Evolutionary conservation across 2,329 filamentous ascomycete genomes (phyloP), one percentile per base, ranked within the genome.

Genomic region (Shiraia bambusicola): DNA sequence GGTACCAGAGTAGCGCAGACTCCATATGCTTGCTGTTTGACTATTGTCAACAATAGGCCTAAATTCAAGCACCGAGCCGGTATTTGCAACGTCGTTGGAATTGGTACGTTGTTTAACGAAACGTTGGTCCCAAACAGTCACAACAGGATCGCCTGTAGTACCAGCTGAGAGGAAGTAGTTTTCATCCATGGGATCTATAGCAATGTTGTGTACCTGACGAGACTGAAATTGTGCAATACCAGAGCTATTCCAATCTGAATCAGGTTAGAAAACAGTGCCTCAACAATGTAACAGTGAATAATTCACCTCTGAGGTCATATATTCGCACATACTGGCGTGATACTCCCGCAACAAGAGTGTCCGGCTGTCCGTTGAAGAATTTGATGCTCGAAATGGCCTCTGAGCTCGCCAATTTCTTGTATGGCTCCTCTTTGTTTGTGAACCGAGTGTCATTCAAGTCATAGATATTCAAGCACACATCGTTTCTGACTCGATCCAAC

Each of bases 141-240:
- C 76, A 6, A 82, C 82, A 0, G 87, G 84, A 35, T 88, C 83
- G 44, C 88, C 86, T 10, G 88, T 72, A 2, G 85, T 84, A 1
- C 74, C 75, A 11, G 87, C 88, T 1, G 88, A 91, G 1, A 88
- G 83, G 69, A 93, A 92, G 66, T 90, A 92, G 56, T 93, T 90
- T 51, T 85, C 82, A 55, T 94, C 86, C 15, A 82, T 75, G 46
- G 87, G 87, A 69, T 93, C 87, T 46, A 93, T 87, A 12, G 87
- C 80, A 40, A 93, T 69, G 48, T 83, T 83, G 58, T 84, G 78
- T 7, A 84, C 81, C 53, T 81, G 80, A 12, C 76, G 73, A 2
- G 81, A 84, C 2, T 76, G 69, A 37, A 72, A 71, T 34, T 76
- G 73, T 14, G 74, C 72, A 11, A 73, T 72, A 25, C 77, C 58